phyloP scores from a whole-genome alignment of 139 green algal species.

The Coccomyxa sp. region DNA sequence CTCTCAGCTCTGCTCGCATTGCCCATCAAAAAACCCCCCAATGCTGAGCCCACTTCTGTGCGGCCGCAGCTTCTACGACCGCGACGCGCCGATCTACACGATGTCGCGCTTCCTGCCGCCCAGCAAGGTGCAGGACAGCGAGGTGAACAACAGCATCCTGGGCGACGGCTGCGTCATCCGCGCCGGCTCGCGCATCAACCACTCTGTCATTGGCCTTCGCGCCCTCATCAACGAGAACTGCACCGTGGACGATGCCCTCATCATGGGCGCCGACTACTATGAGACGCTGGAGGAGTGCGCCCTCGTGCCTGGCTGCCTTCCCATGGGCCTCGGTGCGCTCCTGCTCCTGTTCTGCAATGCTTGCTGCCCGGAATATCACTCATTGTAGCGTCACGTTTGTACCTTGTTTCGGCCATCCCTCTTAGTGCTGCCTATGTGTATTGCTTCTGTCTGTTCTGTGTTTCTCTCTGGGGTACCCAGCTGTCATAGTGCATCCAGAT shows the following conservation, averaged over 20 bases:
- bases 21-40: no score
- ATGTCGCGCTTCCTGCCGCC: slow-evolving; percentile 77
- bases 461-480: not conserved
- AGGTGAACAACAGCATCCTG: slow-evolving; percentile 65
- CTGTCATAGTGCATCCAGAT: no score
- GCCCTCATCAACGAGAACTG: slow-evolving; percentile 68
- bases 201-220: slow-evolving; percentile 92
- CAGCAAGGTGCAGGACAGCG: slow-evolving; percentile 63
- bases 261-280: slow-evolving; percentile 95
- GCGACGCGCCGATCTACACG: slow-evolving; percentile 82
- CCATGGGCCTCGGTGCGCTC: slow-evolving; percentile 85
- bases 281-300: slow-evolving; percentile 81
- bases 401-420: not conserved
- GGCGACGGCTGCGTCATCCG: slow-evolving; percentile 77
- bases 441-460: not conserved
- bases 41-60: not conserved
- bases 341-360: not conserved
- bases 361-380: slow-evolving; percentile 9
- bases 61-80: slow-evolving; percentile 63
- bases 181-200: slow-evolving; percentile 63
- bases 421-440: not conserved
- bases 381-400: not conserved
- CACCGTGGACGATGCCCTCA: slow-evolving; percentile 66
- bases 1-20: no score
- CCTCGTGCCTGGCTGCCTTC: slow-evolving; percentile 75